Percentiles rank a stretch among this genome's conserved stretches.
phyloP scores from a whole-genome alignment of 179 eudicot genomes.

The Spergularia azorica region DNA sequence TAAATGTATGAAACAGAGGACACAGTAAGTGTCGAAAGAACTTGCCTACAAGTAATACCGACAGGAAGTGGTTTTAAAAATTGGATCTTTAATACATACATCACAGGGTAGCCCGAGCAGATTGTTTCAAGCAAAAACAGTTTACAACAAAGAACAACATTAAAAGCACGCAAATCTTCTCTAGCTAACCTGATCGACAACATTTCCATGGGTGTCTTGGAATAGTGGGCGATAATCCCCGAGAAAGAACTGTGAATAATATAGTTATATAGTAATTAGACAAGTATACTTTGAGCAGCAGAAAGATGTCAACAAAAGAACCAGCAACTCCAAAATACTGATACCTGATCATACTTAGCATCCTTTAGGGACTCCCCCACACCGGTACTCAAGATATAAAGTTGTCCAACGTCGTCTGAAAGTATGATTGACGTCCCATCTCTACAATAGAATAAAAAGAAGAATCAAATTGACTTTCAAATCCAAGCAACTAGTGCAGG shows the following conservation, averaged over 20 bases:
- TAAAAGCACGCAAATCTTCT: slow-evolving; percentile 4
- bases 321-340: slow-evolving; percentile 6
- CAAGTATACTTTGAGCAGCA: slow-evolving; percentile 11
- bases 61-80: neutral
- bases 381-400: slow-evolving; percentile 83
- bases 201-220: slow-evolving; percentile 87
- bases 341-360: slow-evolving; percentile 95
- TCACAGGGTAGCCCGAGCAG: neutral
- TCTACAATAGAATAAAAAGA: slow-evolving; percentile 36
- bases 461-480: slow-evolving; percentile 14
- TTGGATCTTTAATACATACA: neutral
- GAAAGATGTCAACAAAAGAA: slow-evolving; percentile 12
- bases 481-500: neutral
- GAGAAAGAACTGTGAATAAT: slow-evolving; percentile 72
- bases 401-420: slow-evolving; percentile 95
- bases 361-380: slow-evolving; percentile 93
- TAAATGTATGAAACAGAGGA: neutral
- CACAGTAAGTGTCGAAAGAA: neutral
- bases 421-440: slow-evolving; percentile 97
- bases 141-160: neutral
- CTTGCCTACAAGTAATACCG: neutral
- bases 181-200: slow-evolving; percentile 83
- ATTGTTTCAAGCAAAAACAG: slow-evolving; percentile 2
- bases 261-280: slow-evolving; percentile 17
- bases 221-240: slow-evolving; percentile 96